These are phyloP conservation scores for Euphorbia pulcherrima DNA, from an alignment of 345 rosid species.

Conservation along the genomic window DNA sequence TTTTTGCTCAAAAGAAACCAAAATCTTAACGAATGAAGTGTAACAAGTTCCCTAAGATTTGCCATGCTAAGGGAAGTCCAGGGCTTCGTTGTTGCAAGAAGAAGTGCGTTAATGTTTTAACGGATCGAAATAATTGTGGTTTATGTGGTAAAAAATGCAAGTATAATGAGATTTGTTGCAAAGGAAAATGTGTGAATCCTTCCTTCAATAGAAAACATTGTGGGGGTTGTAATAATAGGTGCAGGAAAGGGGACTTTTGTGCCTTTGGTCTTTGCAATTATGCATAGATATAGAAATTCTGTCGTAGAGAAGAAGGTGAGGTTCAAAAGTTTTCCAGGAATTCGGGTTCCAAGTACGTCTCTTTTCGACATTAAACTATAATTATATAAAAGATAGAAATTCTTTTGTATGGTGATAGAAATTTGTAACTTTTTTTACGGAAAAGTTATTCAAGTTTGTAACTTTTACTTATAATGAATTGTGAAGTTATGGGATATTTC, in stretches of 20 bases:
- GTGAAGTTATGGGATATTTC: too few species aligned
- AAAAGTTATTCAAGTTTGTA: too few species aligned
- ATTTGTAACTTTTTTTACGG: too few species aligned
- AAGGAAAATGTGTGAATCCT: constrained; percentile 41
- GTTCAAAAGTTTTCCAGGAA: too few species aligned
- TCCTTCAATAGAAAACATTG: constrained; percentile 28
- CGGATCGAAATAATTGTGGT: constrained; percentile 34
- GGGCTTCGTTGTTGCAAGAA: constrained; percentile 36
- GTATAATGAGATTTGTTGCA: constrained; percentile 37
- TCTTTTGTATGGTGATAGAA: too few species aligned
- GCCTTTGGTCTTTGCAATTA: constrained; percentile 39
- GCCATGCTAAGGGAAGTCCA: constrained; percentile 32
- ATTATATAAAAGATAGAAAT: too few species aligned
- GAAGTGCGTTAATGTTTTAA: constrained; percentile 28
- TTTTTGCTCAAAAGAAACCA: constrained; percentile 6
- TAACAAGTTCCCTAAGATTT: constrained; percentile 19
- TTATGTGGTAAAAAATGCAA: constrained; percentile 41
- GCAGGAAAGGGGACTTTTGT: constrained; percentile 29
- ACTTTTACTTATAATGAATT: too few species aligned
- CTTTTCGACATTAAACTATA: too few species aligned
- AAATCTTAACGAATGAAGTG: constrained; percentile 4
- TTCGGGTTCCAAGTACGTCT: too few species aligned
- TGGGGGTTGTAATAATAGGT: constrained; percentile 32
- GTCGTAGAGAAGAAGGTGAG: too few species aligned
- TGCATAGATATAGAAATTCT: constrained; percentile 11